Evolutionary conservation across 2,329 filamentous ascomycete species (phyloP).

Genomic region (Rhinocladiella similis): DNA sequence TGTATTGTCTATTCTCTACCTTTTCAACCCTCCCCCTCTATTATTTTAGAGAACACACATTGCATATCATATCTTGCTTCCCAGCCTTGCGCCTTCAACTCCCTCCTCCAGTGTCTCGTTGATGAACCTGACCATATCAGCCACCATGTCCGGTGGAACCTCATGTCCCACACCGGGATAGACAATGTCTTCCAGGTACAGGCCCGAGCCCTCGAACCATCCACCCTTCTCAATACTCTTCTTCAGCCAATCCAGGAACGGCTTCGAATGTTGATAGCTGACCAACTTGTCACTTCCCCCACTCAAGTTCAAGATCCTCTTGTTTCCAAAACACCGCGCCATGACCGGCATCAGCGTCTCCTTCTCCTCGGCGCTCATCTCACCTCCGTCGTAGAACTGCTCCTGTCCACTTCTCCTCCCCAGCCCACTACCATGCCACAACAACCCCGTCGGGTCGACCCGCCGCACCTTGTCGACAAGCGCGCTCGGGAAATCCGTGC

Average conservation of each 20-base stretch:
- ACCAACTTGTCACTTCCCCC: conserved; percentile 62
- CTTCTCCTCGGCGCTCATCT: conserved; percentile 46
- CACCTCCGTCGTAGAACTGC: conserved; percentile 30
- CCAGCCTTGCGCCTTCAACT: conserved; percentile 6
- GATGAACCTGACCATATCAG: conserved; percentile 57
- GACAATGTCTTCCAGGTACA: conserved; percentile 58
- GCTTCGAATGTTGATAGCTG: conserved; percentile 57
- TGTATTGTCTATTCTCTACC: no score
- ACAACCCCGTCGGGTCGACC: conserved; percentile 72
- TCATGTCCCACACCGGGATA: conserved; percentile 60
- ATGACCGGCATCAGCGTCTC: conserved; percentile 45
- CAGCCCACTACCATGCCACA: conserved; percentile 44
- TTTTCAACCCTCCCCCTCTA: no score
- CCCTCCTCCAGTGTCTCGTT: conserved; percentile 38
- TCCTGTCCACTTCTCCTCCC: conserved; percentile 32
- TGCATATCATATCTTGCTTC: conserved; percentile 17
- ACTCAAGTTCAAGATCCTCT: conserved; percentile 54
- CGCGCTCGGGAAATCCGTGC: conserved; percentile 70
- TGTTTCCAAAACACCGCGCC: conserved; percentile 46
- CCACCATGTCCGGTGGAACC: conserved; percentile 57
- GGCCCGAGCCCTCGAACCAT: conserved; percentile 52
- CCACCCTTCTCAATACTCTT: conserved; percentile 39
- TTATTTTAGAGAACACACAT: no score
- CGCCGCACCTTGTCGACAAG: conserved; percentile 64
- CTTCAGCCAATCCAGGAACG: conserved; percentile 60